Percentiles rank a stretch among this genome's conserved stretches.
Evolutionary conservation across 345 rosid species (phyloP).

Genomic region (Populus deltoides): DNA sequence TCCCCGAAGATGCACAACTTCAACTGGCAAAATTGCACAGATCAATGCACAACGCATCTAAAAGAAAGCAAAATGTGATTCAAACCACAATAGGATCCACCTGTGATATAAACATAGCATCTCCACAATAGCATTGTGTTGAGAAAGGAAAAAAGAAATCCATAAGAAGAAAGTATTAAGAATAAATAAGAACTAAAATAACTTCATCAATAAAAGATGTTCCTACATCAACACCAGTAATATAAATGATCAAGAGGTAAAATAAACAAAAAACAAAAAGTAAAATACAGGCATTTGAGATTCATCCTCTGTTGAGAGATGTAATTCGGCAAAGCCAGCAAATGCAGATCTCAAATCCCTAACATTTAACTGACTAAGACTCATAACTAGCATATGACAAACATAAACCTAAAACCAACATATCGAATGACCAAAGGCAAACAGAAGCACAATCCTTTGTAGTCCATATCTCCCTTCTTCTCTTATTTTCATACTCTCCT

Average conservation of each 20-base stretch:
- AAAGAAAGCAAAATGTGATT: background rate
- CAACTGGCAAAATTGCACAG: background rate
- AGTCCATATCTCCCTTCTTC: slow-evolving; percentile 10
- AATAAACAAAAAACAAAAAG: background rate
- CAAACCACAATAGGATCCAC: background rate
- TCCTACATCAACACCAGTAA: slow-evolving; percentile 12
- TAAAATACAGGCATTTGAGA: slow-evolving; percentile 10
- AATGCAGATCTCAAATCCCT: slow-evolving; percentile 8
- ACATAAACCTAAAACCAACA: slow-evolving; percentile 9
- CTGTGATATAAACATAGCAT: background rate
- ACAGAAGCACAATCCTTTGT: background rate
- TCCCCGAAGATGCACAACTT: background rate
- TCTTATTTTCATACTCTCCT: slow-evolving; percentile 27
- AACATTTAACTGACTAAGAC: slow-evolving; percentile 8
- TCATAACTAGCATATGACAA: slow-evolving; percentile 20
- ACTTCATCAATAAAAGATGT: slow-evolving; percentile 1
- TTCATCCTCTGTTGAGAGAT: background rate
- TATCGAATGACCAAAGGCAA: slow-evolving; percentile 25
- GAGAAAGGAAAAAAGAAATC: background rate
- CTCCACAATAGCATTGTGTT: background rate
- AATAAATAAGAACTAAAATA: background rate
- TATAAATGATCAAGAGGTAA: background rate
- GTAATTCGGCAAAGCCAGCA: background rate
- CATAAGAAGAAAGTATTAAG: background rate
- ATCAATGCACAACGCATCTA: background rate